These are phyloP conservation scores for Clarireedia homoeocarpa DNA, from an alignment of 2,329 filamentous ascomycete genomes.

Conservation along the genomic window DNA sequence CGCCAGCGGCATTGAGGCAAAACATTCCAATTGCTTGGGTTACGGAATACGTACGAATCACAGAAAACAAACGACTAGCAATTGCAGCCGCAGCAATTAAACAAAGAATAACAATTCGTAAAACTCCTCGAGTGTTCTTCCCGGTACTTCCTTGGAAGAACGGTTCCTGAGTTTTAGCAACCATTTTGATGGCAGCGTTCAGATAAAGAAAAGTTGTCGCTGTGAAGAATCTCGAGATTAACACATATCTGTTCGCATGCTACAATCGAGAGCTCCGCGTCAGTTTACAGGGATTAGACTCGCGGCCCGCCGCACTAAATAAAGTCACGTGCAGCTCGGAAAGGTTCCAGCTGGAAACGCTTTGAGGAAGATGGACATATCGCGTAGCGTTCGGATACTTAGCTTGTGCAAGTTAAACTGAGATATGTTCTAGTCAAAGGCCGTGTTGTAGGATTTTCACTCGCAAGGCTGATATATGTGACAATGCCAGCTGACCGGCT, in stretches of 20 bases:
- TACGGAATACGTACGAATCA: slow-evolving; percentile 67
- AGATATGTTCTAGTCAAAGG: too few species aligned
- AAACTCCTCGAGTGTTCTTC: slow-evolving; percentile 73
- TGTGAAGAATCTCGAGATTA: slow-evolving; percentile 15
- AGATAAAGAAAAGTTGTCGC: slow-evolving; percentile 21
- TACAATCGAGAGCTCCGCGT: slow-evolving; percentile 20
- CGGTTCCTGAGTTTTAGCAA: slow-evolving; percentile 31
- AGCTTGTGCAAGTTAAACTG: too few species aligned
- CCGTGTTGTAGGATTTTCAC: too few species aligned
- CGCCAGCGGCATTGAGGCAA: too few species aligned
- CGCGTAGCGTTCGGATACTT: too few species aligned
- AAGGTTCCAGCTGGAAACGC: not conserved
- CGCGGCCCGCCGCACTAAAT: slow-evolving; percentile 1
- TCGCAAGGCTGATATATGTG: too few species aligned
- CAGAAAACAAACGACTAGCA: slow-evolving; percentile 91
- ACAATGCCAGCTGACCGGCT: too few species aligned
- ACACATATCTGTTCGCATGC: slow-evolving; percentile 23
- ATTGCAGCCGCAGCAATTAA: slow-evolving; percentile 89
- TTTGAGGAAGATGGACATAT: not conserved
- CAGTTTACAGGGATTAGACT: slow-evolving; percentile 19
- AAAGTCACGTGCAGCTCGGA: not conserved
- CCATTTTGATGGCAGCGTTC: slow-evolving; percentile 31
- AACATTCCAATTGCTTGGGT: not conserved
- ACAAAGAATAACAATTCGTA: slow-evolving; percentile 82
- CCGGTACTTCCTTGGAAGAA: slow-evolving; percentile 72